Percentiles rank a stretch among this genome's conserved stretches.
phyloP scores from a whole-genome alignment of 2,329 filamentous ascomycete genomes.

The Fusarium piperis region DNA sequence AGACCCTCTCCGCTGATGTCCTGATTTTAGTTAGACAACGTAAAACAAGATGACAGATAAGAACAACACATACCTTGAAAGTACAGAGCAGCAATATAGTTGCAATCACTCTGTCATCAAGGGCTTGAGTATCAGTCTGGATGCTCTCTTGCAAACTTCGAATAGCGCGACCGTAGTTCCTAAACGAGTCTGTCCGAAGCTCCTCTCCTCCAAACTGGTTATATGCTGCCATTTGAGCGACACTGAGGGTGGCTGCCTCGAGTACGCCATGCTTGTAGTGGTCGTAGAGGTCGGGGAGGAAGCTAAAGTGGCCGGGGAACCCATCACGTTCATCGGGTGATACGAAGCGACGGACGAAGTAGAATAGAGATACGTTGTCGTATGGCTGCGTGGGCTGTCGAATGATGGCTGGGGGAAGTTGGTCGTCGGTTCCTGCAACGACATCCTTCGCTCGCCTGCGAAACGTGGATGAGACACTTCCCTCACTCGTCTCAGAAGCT shows the following conservation, averaged over 20 bases:
- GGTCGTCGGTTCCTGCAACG: not conserved
- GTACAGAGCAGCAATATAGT: constrained; percentile 46
- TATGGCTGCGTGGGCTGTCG: constrained; percentile 25
- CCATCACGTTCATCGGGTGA: constrained; percentile 43
- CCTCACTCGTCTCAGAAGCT: not conserved
- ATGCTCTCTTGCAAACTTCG: constrained; percentile 42
- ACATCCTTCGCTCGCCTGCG: not conserved
- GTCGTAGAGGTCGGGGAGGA: constrained; percentile 45
- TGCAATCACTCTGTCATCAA: constrained; percentile 45
- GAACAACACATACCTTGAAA: constrained; percentile 33
- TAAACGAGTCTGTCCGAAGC: constrained; percentile 42
- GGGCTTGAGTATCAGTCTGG: constrained; percentile 33
- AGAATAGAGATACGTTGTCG: constrained; percentile 45
- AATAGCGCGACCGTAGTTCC: constrained; percentile 45
- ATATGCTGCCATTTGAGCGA: constrained; percentile 48
- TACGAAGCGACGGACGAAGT: constrained; percentile 48
- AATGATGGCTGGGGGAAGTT: constrained; percentile 3
- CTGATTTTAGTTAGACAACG: constrained; percentile 24
- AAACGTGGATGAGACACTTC: not conserved
- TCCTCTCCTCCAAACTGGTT: constrained; percentile 45
- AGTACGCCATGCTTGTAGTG: constrained; percentile 40
- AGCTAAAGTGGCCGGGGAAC: constrained; percentile 47
- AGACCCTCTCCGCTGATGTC: constrained; percentile 46
- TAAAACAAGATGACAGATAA: not conserved
- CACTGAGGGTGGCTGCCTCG: constrained; percentile 46